Conservation (phyloP, 805 yeast species). For the Kuraishia ogatae region DNA sequence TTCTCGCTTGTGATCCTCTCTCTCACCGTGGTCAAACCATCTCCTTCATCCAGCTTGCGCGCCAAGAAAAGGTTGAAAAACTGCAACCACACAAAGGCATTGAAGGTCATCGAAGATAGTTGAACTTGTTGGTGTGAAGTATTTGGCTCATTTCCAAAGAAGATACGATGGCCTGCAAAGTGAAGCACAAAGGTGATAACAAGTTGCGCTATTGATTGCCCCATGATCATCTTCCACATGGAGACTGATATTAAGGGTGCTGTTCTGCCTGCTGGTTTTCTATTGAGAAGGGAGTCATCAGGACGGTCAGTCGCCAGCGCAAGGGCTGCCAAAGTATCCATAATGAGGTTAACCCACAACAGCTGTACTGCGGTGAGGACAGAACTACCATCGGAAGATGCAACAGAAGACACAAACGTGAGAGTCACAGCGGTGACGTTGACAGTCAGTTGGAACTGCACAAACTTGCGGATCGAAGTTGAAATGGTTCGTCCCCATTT, state of each 20-base stretch:
- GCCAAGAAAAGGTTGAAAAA: conserved; percentile 88
- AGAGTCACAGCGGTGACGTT: conserved; percentile 93
- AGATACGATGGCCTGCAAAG: conserved; percentile 63
- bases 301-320: conserved; percentile 98
- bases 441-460: conserved; percentile 95
- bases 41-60: conserved; percentile 84
- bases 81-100: conserved; percentile 96
- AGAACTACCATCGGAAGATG: conserved; percentile 67
- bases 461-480: conserved; percentile 86
- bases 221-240: conserved; percentile 98
- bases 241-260: conserved; percentile 77
- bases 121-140: conserved; percentile 42
- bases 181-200: conserved; percentile 71
- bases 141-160: conserved; percentile 29
- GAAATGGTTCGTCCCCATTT: conserved; percentile 99
- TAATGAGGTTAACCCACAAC: conserved; percentile 93
- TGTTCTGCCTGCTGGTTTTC: conserved; percentile 77
- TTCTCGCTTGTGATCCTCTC: conserved; percentile 55
- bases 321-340: conserved; percentile 97
- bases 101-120: conserved; percentile 81
- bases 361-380: conserved; percentile 96
- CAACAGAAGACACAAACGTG: conserved; percentile 91
- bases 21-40: conserved; percentile 46
- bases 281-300: conserved; percentile 65
- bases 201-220: conserved; percentile 77